Base-by-base conservation (phyloP, 441 rosid species). In the California macrophylla region DNA sequence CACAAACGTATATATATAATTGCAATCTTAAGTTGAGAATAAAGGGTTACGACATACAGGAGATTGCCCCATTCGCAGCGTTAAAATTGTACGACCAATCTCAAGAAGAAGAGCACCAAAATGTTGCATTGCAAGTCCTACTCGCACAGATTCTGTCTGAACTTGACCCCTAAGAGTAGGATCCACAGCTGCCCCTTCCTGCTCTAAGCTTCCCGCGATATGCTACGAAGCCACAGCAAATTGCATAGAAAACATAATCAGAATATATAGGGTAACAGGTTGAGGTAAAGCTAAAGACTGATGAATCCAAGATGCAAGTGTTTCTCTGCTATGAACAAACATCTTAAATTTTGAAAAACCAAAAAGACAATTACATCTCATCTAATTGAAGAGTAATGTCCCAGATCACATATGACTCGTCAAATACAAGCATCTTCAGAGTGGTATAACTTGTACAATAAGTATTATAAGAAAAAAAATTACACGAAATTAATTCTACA, bases 31-130 rank as follows among this genome's bases (percentile, higher is more conserved):
- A 67, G 0, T 6, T 69, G 67, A 7, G 24, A 28, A 29, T 7
- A 28, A 42, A 52, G 63, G 20, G 40, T 9, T 65, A 72, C 62
- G 24, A 10, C 87, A 70, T 80, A 94, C 98, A 72, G 91, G 91
- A 77, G 96, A 85, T 62, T 82, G 85, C 77, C 92, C 89, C 96
- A 90, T 84, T 32, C 89, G 90, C 86, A 93, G 71, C 2, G 89
- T 85, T 82, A 92, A 77, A 67, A 90, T 82, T 23, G 93, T 85
- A 66, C 99, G 96, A 54, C 98, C 99, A 79, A 94, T 92, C 94
- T 94, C 99, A 75, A 92, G 84, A 71, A 95, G 79, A 52, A 92
- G 89, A 67, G 99, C 85, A 66, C 97, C 99, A 69, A 91, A 71
- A 83, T 92, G 91, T 74, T 89, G 98, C 93, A 89, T 85, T 56